A percentile compares a stretch with the other conserved stretches of the same genome.
phyloP scores from a whole-genome alignment of 1,284 basidiomycete genomes.

The Sparassis latifolia region DNA sequence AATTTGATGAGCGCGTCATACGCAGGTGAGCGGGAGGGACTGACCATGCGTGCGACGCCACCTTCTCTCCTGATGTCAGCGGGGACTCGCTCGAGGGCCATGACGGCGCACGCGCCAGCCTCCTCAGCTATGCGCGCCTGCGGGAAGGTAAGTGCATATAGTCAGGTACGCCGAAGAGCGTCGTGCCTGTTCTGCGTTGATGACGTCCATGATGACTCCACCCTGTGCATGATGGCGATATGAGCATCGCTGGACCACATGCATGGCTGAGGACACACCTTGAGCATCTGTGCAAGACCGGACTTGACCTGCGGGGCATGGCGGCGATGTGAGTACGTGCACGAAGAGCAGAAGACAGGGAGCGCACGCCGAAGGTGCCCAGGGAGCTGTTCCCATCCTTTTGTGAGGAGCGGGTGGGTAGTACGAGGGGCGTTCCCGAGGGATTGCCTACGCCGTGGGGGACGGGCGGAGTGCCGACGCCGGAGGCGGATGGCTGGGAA shows the following conservation, averaged over 20 bases:
- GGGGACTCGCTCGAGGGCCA: slow-evolving; percentile 94
- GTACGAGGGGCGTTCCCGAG: slow-evolving; percentile 31
- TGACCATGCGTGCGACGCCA: slow-evolving; percentile 90
- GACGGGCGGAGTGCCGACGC: slow-evolving; percentile 21
- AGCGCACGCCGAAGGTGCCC: slow-evolving; percentile 76
- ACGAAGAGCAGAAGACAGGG: slow-evolving; percentile 2
- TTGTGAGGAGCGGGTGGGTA: slow-evolving; percentile 49
- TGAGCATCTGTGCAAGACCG: slow-evolving; percentile 92
- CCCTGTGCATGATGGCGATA: slow-evolving; percentile 35
- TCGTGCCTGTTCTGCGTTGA: slow-evolving; percentile 73
- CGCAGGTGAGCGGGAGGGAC: slow-evolving; percentile 13
- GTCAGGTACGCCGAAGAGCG: not conserved
- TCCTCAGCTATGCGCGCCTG: slow-evolving; percentile 96
- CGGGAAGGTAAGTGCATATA: slow-evolving; percentile 4
- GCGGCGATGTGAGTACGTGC: slow-evolving; percentile 3
- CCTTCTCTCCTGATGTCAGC: slow-evolving; percentile 90
- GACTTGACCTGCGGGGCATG: slow-evolving; percentile 70
- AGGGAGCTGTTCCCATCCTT: slow-evolving; percentile 57
- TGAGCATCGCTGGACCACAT: slow-evolving; percentile 7
- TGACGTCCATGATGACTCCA: slow-evolving; percentile 92
- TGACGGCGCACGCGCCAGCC: slow-evolving; percentile 96
- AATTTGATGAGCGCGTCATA: slow-evolving; percentile 2
- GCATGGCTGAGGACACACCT: slow-evolving; percentile 41
- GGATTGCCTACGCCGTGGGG: slow-evolving; percentile 28
- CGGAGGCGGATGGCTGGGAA: slow-evolving; percentile 19